phyloP scores from a whole-genome alignment of 2,329 filamentous ascomycete species.

The Hypoxylon rubiginosum region DNA sequence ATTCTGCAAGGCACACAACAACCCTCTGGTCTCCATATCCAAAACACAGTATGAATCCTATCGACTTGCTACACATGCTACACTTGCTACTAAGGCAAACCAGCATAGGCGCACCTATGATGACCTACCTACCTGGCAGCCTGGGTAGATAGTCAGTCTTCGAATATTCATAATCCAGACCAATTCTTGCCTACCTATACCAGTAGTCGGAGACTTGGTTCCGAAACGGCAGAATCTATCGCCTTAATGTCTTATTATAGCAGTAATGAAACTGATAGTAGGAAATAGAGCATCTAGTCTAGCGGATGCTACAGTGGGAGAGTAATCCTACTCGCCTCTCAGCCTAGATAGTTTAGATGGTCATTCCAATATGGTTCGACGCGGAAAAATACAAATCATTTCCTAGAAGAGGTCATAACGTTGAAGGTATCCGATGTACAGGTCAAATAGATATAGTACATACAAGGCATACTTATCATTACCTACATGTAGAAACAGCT shows the following conservation, averaged over 20 bases:
- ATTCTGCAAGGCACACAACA: constrained; percentile 35
- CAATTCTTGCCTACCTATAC: constrained; percentile 16
- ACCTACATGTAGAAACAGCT: too few relatives aligned
- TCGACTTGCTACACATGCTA: constrained; percentile 1
- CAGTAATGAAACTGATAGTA: constrained; percentile 10
- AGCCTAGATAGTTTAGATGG: constrained; percentile 9
- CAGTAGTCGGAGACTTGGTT: constrained; percentile 32
- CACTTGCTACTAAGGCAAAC: too few relatives aligned
- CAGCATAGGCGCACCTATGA: background rate
- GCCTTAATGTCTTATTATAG: constrained; percentile 12
- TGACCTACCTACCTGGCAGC: background rate
- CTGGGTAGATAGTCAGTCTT: too few relatives aligned
- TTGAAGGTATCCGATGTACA: background rate
- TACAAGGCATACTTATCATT: background rate
- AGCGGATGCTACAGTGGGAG: constrained; percentile 9
- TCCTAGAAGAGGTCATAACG: constrained; percentile 5
- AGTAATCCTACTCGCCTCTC: background rate
- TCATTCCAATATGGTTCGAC: constrained; percentile 7
- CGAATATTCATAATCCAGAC: background rate
- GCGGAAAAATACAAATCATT: constrained; percentile 6
- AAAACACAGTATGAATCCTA: constrained; percentile 20
- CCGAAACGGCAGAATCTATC: constrained; percentile 34
- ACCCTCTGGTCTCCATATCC: constrained; percentile 19
- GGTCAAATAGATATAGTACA: background rate
- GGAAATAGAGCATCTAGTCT: constrained; percentile 2